phyloP scores from a whole-genome alignment of 257 asterid genomes.

The Haberlea rhodopensis region DNA sequence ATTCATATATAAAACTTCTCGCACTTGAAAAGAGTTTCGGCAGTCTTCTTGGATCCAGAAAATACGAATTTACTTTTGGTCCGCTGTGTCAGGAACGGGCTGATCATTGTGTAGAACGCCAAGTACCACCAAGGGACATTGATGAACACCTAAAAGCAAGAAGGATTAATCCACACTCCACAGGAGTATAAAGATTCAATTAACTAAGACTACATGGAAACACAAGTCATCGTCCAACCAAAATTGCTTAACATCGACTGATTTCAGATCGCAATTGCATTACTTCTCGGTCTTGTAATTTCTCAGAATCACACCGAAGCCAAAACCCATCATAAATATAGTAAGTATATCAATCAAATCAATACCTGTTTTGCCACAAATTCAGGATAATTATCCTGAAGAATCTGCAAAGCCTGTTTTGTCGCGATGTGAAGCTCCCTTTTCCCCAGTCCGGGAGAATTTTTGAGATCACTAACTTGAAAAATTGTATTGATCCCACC shows the following conservation, averaged over 20 bases:
- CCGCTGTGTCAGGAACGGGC: constrained; percentile 86
- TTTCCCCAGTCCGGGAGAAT: constrained; percentile 81
- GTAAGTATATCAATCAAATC: background rate
- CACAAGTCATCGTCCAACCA: background rate
- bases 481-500: constrained; percentile 70
- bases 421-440: constrained; percentile 75
- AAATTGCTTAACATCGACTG: background rate
- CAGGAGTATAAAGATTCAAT: background rate
- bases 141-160: constrained; percentile 64
- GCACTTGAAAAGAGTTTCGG: constrained; percentile 85
- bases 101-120: constrained; percentile 82
- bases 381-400: constrained; percentile 95
- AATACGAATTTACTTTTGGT: constrained; percentile 88
- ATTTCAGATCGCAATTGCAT: background rate
- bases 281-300: background rate
- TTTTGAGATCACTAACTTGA: constrained; percentile 86
- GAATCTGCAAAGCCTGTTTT: constrained; percentile 73
- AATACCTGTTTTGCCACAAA: constrained; percentile 87
- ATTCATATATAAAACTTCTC: constrained; percentile 34
- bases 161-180: background rate
- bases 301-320: background rate
- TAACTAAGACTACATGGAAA: background rate
- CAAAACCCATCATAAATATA: background rate
- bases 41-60: constrained; percentile 68
- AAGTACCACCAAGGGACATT: constrained; percentile 99